A percentile compares a stretch with the other conserved stretches of the same genome.
These are phyloP conservation scores for Trypanosomatidae sp. DNA, from an alignment of 208 protist genomes.

Conservation along the genomic window DNA sequence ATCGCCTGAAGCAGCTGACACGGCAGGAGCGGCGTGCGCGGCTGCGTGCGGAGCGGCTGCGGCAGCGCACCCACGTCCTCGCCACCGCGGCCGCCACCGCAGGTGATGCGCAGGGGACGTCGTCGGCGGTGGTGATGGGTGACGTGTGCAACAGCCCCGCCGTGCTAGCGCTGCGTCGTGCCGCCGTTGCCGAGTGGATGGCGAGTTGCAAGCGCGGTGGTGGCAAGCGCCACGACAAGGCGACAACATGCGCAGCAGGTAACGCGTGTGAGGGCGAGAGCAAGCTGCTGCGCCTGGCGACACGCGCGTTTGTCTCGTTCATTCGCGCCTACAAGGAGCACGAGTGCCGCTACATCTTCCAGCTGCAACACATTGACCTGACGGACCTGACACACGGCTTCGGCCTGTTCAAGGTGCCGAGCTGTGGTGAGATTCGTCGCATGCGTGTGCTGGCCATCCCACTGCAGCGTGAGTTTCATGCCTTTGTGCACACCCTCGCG, in stretches of 20 bases:
- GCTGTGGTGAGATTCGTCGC: conserved; percentile 78
- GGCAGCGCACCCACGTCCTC: too few relatives aligned
- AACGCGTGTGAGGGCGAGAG: too few relatives aligned
- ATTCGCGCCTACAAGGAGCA: conserved; percentile 92
- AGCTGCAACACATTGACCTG: conserved; percentile 89
- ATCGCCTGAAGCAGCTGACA: conserved; percentile 52
- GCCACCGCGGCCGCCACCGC: neutral
- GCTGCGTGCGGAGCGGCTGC: conserved; percentile 41
- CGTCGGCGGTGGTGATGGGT: conserved; percentile 40
- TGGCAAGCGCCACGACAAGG: too few relatives aligned
- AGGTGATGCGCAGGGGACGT: neutral
- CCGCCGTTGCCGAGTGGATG: too few relatives aligned
- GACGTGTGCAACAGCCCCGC: conserved; percentile 68
- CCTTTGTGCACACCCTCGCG: conserved; percentile 31
- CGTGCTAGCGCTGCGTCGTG: conserved; percentile 43
- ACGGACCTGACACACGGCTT: conserved; percentile 90
- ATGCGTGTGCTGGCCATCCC: conserved; percentile 72
- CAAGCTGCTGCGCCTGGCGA: conserved; percentile 69
- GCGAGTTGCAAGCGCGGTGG: too few relatives aligned
- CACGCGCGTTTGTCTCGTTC: conserved; percentile 86
- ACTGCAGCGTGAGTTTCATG: conserved; percentile 70
- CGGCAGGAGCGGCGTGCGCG: conserved; percentile 53
- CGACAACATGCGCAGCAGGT: too few relatives aligned
- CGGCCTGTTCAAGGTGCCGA: conserved; percentile 84
- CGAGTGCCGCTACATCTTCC: conserved; percentile 89